Evolutionary conservation across 164 flowering plant species (phyloP), one percentile per base, ranked within the genome.

Genomic region (Magnolia changhungtana): DNA sequence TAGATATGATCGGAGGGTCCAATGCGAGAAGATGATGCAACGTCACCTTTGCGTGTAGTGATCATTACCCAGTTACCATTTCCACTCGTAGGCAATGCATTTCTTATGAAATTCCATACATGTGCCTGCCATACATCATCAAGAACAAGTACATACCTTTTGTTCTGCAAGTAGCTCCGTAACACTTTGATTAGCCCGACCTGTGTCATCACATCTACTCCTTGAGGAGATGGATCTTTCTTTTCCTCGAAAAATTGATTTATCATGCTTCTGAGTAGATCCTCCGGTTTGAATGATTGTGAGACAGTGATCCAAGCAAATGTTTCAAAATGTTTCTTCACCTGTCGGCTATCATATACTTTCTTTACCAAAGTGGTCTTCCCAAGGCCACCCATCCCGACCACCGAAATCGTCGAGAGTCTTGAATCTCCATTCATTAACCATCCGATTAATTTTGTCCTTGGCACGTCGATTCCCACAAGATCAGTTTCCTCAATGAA

Each of bases 111-210:
- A 21, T 75, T 66, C 85, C 86, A 87, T 1, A 75, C 81, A 3
- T 75, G 73, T 5, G 1, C 37, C 0, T 45, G 16, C 87, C 86
- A 86, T 8, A 86, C 70, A 77, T 87, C 88, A 74, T 87, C 89
- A 20, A 87, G 19, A 1, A 87, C 81, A 2, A 83, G 67, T 9
- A 84, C 45, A 31, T 77, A 85, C n/a, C 75, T 79, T 7, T 31
- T 51, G 0, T 70, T 16, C 29, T 63, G 8, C 21, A 74, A 19
- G 29, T 63, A 63, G 21, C 8, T 5, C 45, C 13, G 19, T 8
- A 74, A 24, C 27, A 4, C 63, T 75, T 69, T 75, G 73, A 84
- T 63, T 45, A 87, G 52, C 63, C 82, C 84, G 13, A 73, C 78
- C 1, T n/a, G 6, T 68, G 83, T 83, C 65, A 83, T 87, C 0